phyloP scores from a whole-genome alignment of 129 eudicot species.

The Arctium lappa region DNA sequence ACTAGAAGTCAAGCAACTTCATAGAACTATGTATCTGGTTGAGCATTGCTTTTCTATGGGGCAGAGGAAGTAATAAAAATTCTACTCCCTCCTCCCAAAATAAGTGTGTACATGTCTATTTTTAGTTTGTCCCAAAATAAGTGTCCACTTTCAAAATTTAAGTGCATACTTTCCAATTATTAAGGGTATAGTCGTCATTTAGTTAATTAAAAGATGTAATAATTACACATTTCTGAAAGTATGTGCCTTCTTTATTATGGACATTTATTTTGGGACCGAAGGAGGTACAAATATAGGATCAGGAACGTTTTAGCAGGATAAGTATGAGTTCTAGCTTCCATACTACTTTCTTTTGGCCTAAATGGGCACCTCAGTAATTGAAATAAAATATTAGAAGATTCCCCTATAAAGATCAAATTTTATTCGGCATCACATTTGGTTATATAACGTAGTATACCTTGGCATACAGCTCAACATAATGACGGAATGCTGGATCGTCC shows the following conservation, averaged over 20 bases:
- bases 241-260: not conserved
- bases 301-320: not conserved
- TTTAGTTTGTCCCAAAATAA: too few species aligned
- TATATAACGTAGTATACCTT: conserved; percentile 40
- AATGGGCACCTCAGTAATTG: not conserved
- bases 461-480: conserved; percentile 72
- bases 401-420: not conserved
- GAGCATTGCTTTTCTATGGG: not conserved
- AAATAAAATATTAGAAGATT: not conserved
- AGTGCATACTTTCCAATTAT: not conserved
- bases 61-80: too few species aligned
- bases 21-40: not conserved
- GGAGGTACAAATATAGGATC: not conserved
- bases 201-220: not conserved
- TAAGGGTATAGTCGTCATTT: not conserved
- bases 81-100: too few species aligned
- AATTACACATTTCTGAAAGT: not conserved
- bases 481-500: conserved; percentile 73
- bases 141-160: too few species aligned
- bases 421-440: not conserved
- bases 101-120: too few species aligned
- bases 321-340: not conserved
- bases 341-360: not conserved
- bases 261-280: not conserved
- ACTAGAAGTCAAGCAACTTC: not conserved